These are phyloP conservation scores for Sextonia rubra DNA, from an alignment of 164 flowering plant species.

Conservation along the genomic window DNA sequence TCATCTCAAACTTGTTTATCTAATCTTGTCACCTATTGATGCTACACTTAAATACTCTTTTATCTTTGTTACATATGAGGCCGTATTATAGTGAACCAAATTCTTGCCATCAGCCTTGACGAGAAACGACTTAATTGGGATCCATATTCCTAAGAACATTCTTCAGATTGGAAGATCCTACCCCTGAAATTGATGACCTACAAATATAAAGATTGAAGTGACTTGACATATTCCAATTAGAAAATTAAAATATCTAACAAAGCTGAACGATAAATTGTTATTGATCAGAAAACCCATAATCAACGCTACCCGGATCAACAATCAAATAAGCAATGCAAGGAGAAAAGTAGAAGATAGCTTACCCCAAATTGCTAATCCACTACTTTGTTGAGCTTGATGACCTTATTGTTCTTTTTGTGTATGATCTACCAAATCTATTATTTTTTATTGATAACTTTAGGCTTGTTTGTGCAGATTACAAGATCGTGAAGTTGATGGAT, in stretches of 20 bases:
- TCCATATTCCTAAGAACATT: background rate
- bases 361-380: too few relatives aligned
- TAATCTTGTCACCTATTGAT: too few relatives aligned
- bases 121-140: background rate
- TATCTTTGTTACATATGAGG: background rate
- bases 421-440: background rate
- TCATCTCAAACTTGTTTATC: too few relatives aligned
- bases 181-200: background rate
- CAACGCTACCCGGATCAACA: too few relatives aligned
- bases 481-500: slow-evolving; percentile 46
- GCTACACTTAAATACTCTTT: too few relatives aligned
- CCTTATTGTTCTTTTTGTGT: background rate
- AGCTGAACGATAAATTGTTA: too few relatives aligned
- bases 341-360: too few relatives aligned
- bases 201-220: background rate
- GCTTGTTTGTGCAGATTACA: slow-evolving; percentile 43
- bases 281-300: too few relatives aligned
- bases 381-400: background rate
- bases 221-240: too few relatives aligned
- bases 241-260: too few relatives aligned
- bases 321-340: too few relatives aligned
- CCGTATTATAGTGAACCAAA: background rate
- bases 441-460: slow-evolving; percentile 5
- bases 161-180: background rate
- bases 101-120: background rate